phyloP scores from a whole-genome alignment of 192 early-diverging fungal species.

The Phycomyces nitens region DNA sequence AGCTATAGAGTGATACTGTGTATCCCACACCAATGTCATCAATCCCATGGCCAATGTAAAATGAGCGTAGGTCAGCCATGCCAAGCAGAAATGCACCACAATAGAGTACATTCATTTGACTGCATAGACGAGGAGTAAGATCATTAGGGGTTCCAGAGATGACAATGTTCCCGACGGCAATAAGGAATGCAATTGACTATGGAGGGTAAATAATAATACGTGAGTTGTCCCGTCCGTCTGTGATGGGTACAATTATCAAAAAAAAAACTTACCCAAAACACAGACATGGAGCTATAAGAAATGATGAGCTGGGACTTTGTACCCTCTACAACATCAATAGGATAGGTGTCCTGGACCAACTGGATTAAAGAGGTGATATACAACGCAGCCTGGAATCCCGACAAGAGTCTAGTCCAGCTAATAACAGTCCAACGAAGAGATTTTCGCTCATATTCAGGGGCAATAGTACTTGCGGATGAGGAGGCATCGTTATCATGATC shows the following conservation, averaged over 20 bases:
- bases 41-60: slow-evolving; percentile 18
- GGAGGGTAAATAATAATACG: too few species aligned
- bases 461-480: slow-evolving; percentile 11
- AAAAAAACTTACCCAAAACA: slow-evolving; percentile 23
- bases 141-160: slow-evolving; percentile 1
- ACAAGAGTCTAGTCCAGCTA: slow-evolving; percentile 15
- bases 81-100: slow-evolving; percentile 16
- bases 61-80: slow-evolving; percentile 26
- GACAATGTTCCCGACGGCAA: slow-evolving; percentile 26
- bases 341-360: slow-evolving; percentile 11
- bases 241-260: slow-evolving; percentile 2
- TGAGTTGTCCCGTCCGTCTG: too few species aligned
- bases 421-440: slow-evolving; percentile 20
- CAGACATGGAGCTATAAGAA: background rate
- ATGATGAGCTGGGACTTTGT: slow-evolving; percentile 6
- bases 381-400: slow-evolving; percentile 3
- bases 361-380: slow-evolving; percentile 7
- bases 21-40: slow-evolving; percentile 14
- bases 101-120: slow-evolving; percentile 30
- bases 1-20: slow-evolving; percentile 11
- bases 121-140: slow-evolving; percentile 17
- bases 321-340: slow-evolving; percentile 13
- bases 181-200: slow-evolving; percentile 24
- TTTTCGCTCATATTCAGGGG: background rate
- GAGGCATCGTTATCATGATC: background rate